Percentiles rank a stretch among this genome's conserved stretches.
phyloP scores from a whole-genome alignment of 768 basidiomycete genomes.

The Baorangia bicolor region DNA sequence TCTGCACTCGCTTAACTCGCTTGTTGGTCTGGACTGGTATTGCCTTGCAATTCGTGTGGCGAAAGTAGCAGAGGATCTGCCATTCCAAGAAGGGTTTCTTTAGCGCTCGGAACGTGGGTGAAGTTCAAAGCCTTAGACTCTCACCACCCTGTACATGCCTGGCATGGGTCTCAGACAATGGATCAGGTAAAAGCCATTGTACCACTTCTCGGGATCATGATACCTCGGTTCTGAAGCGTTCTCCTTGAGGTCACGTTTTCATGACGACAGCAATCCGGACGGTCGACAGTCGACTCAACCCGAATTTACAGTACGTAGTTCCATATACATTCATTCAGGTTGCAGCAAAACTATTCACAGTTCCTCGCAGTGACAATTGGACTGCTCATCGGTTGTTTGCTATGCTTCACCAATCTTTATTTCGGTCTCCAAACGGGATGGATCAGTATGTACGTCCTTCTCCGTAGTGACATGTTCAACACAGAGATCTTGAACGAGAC shows the following conservation, averaged over 20 bases:
- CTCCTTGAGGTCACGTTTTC: constrained; percentile 6
- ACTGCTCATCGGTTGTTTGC: constrained; percentile 77
- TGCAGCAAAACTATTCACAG: constrained; percentile 15
- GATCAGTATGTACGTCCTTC: constrained; percentile 70
- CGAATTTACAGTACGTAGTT: constrained; percentile 32
- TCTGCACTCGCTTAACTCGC: no score
- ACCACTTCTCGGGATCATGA: neutral
- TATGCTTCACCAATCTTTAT: constrained; percentile 92
- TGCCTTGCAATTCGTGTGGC: neutral
- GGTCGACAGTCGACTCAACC: constrained; percentile 10
- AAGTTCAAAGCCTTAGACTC: neutral
- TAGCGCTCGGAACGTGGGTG: constrained; percentile 1
- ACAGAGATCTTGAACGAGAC: neutral
- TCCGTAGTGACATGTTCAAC: neutral
- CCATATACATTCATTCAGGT: neutral
- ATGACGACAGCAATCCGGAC: neutral
- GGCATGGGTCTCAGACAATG: constrained; percentile 20
- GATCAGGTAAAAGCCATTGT: constrained; percentile 21
- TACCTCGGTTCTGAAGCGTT: neutral
- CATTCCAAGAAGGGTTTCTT: neutral
- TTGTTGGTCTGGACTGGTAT: no score
- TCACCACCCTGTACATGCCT: no score
- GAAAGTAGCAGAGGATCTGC: neutral
- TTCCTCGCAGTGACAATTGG: constrained; percentile 70
- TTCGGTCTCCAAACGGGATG: constrained; percentile 88